Evolutionary conservation across 805 yeast species (phyloP).

Genomic region (Myxozyma lipomycoides): DNA sequence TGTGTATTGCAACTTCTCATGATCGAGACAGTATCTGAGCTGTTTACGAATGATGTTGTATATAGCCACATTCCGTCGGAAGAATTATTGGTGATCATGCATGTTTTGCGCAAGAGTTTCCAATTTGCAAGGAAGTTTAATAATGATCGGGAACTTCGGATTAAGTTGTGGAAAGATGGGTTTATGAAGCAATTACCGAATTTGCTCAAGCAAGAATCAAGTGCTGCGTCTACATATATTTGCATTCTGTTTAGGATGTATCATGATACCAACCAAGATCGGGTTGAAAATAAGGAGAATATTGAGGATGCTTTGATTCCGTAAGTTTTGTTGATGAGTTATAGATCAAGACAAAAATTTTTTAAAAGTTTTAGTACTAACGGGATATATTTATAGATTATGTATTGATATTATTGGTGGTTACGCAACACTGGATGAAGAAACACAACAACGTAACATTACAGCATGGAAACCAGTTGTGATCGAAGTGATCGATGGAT

Average conservation of each 20-base stretch:
- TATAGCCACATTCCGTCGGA: slow-evolving; percentile 65
- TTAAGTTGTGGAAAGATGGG: slow-evolving; percentile 87
- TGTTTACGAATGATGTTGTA: slow-evolving; percentile 60
- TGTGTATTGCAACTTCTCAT: slow-evolving; percentile 85
- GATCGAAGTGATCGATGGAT: slow-evolving; percentile 79
- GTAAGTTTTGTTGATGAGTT: slow-evolving; percentile 1
- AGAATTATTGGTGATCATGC: slow-evolving; percentile 57
- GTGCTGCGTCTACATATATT: slow-evolving; percentile 82
- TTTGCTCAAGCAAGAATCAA: slow-evolving; percentile 83
- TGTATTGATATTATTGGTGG: slow-evolving; percentile 68
- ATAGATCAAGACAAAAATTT: neutral
- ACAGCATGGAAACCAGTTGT: slow-evolving; percentile 90
- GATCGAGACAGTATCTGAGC: slow-evolving; percentile 81
- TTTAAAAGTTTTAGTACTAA: slow-evolving; percentile 1
- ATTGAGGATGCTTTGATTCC: slow-evolving; percentile 50
- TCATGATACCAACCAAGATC: slow-evolving; percentile 56
- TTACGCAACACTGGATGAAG: slow-evolving; percentile 67
- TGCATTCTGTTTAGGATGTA: slow-evolving; percentile 76
- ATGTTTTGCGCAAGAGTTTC: slow-evolving; percentile 63
- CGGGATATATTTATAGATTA: slow-evolving; percentile 35
- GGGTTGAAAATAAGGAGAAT: slow-evolving; percentile 45
- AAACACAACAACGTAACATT: slow-evolving; percentile 68
- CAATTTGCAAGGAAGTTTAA: slow-evolving; percentile 83
- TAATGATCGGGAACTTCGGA: slow-evolving; percentile 79
- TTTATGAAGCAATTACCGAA: slow-evolving; percentile 91